Conservation (phyloP, 345 rosid genomes). For the Hibiscus trionum region DNA sequence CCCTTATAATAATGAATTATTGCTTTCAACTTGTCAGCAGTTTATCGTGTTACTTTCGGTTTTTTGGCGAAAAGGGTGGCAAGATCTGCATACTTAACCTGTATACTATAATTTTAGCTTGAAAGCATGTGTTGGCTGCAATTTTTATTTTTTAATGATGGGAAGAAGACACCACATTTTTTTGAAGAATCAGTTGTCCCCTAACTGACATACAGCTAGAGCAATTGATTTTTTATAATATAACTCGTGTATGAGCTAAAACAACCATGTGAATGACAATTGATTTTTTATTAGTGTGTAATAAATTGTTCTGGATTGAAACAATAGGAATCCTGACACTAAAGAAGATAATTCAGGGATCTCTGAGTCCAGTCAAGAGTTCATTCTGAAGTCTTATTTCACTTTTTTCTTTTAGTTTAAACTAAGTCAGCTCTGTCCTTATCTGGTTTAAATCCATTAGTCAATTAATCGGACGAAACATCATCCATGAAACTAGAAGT, state of each 20-base stretch:
- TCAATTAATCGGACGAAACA: too few relatives aligned
- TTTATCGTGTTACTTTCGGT: background rate
- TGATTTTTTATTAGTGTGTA: background rate
- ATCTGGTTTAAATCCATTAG: background rate
- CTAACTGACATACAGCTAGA: background rate
- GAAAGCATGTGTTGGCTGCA: background rate
- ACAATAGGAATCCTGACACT: constrained; percentile 17
- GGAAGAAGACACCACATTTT: background rate
- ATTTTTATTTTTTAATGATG: background rate
- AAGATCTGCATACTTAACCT: background rate
- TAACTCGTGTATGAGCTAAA: background rate
- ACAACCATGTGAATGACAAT: too few relatives aligned
- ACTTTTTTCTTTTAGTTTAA: background rate
- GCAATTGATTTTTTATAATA: background rate
- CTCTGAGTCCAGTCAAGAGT: background rate
- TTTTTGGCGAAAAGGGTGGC: background rate
- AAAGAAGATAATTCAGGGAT: background rate
- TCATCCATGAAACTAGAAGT: too few relatives aligned
- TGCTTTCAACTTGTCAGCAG: background rate
- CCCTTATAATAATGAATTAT: background rate
- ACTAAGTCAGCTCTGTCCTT: background rate
- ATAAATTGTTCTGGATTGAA: background rate
- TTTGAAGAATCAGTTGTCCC: background rate
- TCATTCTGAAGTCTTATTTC: background rate
- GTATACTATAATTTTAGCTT: background rate